Conservation (phyloP, 306 rosid genomes). For the Rosa chinensis region DNA sequence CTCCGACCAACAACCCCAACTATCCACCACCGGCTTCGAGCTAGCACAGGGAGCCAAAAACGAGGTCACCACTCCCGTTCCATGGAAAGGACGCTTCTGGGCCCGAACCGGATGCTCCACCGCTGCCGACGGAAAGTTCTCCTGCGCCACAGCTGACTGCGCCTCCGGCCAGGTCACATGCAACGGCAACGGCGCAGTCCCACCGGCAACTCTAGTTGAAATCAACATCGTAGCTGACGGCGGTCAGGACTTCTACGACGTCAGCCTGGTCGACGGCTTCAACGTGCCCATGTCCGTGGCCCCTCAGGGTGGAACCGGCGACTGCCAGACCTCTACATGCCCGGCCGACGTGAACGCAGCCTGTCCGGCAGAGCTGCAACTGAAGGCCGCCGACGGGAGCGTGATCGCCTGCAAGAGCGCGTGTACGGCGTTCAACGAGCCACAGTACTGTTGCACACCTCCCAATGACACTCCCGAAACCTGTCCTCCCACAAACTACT, state of each 20-base stretch:
- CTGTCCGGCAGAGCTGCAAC: slow-evolving; percentile 40
- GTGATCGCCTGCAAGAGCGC: slow-evolving; percentile 74
- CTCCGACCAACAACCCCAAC: slow-evolving; percentile 40
- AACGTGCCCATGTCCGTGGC: slow-evolving; percentile 50
- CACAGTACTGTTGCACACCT: slow-evolving; percentile 57
- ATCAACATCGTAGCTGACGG: slow-evolving; percentile 34
- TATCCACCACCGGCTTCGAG: slow-evolving; percentile 52
- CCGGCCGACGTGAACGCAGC: slow-evolving; percentile 26
- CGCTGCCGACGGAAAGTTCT: slow-evolving; percentile 32
- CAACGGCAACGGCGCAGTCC: slow-evolving; percentile 56
- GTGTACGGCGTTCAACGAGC: slow-evolving; percentile 41
- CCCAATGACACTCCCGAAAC: not conserved
- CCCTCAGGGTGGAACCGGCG: slow-evolving; percentile 44
- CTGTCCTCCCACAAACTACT: slow-evolving; percentile 49
- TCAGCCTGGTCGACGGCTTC: slow-evolving; percentile 70
- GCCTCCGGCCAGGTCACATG: slow-evolving; percentile 50
- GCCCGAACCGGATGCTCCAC: slow-evolving; percentile 48
- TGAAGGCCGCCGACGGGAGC: slow-evolving; percentile 27
- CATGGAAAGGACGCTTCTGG: slow-evolving; percentile 73
- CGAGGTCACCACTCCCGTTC: slow-evolving; percentile 30
- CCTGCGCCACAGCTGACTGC: slow-evolving; percentile 59
- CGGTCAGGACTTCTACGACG: slow-evolving; percentile 62
- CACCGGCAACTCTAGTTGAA: slow-evolving; percentile 48
- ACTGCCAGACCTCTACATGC: slow-evolving; percentile 35
- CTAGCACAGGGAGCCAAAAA: slow-evolving; percentile 25